These are phyloP conservation scores for Trichosporon sp. DNA, from an alignment of 1,284 basidiomycete species.

Conservation along the genomic window DNA sequence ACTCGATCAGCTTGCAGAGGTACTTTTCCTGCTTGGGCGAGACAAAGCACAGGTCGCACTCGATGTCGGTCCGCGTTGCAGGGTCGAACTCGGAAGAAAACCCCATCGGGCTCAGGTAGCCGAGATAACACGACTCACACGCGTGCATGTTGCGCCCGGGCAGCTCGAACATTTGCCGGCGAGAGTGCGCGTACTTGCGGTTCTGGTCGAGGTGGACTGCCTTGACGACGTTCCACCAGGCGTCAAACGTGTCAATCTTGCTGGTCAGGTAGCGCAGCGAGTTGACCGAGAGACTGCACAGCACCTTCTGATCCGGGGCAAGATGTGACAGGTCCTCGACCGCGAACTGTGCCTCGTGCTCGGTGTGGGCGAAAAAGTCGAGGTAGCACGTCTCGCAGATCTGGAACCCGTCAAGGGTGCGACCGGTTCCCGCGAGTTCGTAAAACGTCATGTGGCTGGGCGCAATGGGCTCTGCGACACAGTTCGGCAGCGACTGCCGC, in stretches of 20 bases:
- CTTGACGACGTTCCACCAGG: not conserved
- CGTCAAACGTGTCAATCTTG: conserved; percentile 3
- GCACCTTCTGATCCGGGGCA: not conserved
- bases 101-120: conserved; percentile 4
- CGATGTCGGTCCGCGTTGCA: not conserved
- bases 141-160: conserved; percentile 1
- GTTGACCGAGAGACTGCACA: conserved; percentile 12
- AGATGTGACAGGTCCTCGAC: conserved; percentile 9
- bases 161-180: not conserved
- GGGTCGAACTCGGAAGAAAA: conserved; percentile 2
- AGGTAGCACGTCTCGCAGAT: conserved; percentile 11
- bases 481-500: not conserved
- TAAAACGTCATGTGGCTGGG: conserved; percentile 19
- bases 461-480: not conserved
- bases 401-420: conserved; percentile 7
- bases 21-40: conserved; percentile 9
- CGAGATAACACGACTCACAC: conserved; percentile 9
- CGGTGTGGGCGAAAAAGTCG: conserved; percentile 11
- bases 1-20: not conserved
- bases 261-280: conserved; percentile 14
- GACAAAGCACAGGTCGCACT: conserved; percentile 15
- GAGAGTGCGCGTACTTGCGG: not conserved
- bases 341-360: not conserved
- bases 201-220: conserved; percentile 5
- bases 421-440: not conserved